Evolutionary conservation across 1,284 basidiomycete species (phyloP).

Genomic region (Papiliotrema fonsecae): DNA sequence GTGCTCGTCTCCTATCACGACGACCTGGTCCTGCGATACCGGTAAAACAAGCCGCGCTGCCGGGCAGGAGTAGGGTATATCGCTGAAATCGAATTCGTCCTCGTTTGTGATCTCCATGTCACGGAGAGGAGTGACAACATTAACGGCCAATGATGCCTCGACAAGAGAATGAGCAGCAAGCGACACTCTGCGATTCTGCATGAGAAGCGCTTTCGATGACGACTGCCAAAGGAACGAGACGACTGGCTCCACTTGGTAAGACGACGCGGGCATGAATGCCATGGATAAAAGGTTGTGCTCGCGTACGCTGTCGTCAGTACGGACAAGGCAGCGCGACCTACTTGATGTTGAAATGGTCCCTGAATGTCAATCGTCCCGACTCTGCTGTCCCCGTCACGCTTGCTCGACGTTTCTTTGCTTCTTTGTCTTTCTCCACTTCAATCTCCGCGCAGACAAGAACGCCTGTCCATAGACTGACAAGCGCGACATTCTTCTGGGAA

Average conservation of each 20-base stretch:
- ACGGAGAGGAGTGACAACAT: conserved; percentile 55
- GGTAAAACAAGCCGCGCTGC: conserved; percentile 35
- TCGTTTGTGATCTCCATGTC: conserved; percentile 9
- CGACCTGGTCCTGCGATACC: conserved; percentile 9
- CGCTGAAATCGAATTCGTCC: conserved; percentile 29
- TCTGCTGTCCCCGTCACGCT: conserved; percentile 8
- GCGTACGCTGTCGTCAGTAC: conserved; percentile 55
- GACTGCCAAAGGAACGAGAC: conserved; percentile 58
- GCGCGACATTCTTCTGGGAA: conserved; percentile 22
- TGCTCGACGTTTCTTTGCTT: conserved; percentile 22
- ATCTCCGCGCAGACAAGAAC: conserved; percentile 43
- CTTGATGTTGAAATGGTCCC: conserved; percentile 45
- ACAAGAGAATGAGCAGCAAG: conserved; percentile 54
- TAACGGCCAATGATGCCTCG: conserved; percentile 45
- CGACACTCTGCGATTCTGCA: conserved; percentile 60
- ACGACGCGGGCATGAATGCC: conserved; percentile 56
- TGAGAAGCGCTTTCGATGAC: conserved; percentile 51
- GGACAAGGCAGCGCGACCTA: too few species aligned
- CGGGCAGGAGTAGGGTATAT: conserved; percentile 44
- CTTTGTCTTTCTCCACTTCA: conserved; percentile 36
- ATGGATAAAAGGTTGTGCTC: conserved; percentile 71
- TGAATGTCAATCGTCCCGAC: conserved; percentile 29
- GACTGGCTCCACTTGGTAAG: conserved; percentile 50
- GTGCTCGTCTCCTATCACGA: conserved; percentile 46
- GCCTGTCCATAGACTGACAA: conserved; percentile 45